Evolutionary conservation across 306 rosid species (phyloP), one percentile per base, ranked within the genome.

Genomic region (Cicer pinnatifidum): DNA sequence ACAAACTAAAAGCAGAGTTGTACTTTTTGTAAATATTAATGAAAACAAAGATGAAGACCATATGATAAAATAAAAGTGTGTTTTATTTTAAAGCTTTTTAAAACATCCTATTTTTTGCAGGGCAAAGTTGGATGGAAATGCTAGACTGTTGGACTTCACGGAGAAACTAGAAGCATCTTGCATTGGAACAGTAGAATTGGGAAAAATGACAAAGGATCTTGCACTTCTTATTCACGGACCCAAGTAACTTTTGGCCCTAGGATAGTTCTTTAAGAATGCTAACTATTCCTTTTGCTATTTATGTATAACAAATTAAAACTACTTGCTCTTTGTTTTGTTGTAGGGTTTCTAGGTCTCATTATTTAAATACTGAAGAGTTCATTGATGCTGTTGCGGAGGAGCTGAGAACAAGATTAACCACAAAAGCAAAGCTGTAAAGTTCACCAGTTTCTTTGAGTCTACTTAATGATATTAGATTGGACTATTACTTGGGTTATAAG

Each of bases 181-280:
- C 82, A 47, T 94, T 69, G 84, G 86, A 79, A 82, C 87, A 6
- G 98, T 94, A 76, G 98, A 94, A 83, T 56, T 86, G 15, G 97
- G 97, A 76, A 94, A 89, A 84, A 94, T 94, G 98, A 94, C 98
- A 77, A 94, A 94, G 90, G 97, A 94, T 89, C 98, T 94, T 60
- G 98, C 98, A 0, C 89, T 91, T 77, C 89, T 94, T 79, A 79
- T 82, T 84, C 95, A 94, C 73, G 97, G 97, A 65, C 79, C 96
- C 5, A 91, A 89, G 97, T 94, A 84, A 84, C 87, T 82, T 16
- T 52, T 66, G 48, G 53, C 82, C 38, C 35, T 67, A 6, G 15
- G 37, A 77, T 43, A 67, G 35, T 80, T 40, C 40, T 45, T 81
- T 70, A 54, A 8, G 43, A 76, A 35, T 43, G 44, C 61, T 73